Base-by-base conservation (phyloP, 176 grass and related monocot species). In the Triticum urartu region DNA sequence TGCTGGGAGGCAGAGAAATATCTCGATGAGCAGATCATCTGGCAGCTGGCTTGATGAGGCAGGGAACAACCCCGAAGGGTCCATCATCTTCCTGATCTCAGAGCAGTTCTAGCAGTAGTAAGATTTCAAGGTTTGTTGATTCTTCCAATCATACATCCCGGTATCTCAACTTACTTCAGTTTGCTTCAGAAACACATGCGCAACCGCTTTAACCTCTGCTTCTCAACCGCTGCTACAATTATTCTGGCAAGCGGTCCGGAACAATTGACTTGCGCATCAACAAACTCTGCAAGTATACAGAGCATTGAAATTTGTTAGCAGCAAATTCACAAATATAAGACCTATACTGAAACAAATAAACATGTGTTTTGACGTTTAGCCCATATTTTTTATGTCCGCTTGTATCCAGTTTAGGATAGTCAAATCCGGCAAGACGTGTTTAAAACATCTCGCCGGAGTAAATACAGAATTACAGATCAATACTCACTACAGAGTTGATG, bases 1-100 rank as follows among this genome's bases (percentile, higher is more conserved):
- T 11, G 60, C 42, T 6, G 86, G 86, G 43, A 87, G 86, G 22
- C 15, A 17, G 59, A 82, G 79, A 39, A 87, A 76, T 17, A 82
- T 68, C 38, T 81, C 79, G 2, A 87, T 75, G 7, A 87, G 86
- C 33, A 76, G 43, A 67, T 87, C 86, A 17, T 87, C 69, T 75
- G 86, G 86, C 61, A 58, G 86, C 12, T 45, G 20, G 21, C 20
- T 63, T 47, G 39, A 42, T 45, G 65, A 63, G 40, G 77, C 32
- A 20, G n/a, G 13, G 17, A 74, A 38, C 7, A 56, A 58, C 9
- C 48, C 74, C 32, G 20, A 77, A 56, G 47, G 74, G 74, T 77
- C 52, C 15, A 8, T 54, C 25, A 33, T 77, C 74, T 77, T 77
- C 48, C 45, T 20, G 22, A 75, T 7, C 43, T 75, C 30, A 50